Conservation (phyloP, 108 stramenopile species). For the Mediolabrus comicus region DNA sequence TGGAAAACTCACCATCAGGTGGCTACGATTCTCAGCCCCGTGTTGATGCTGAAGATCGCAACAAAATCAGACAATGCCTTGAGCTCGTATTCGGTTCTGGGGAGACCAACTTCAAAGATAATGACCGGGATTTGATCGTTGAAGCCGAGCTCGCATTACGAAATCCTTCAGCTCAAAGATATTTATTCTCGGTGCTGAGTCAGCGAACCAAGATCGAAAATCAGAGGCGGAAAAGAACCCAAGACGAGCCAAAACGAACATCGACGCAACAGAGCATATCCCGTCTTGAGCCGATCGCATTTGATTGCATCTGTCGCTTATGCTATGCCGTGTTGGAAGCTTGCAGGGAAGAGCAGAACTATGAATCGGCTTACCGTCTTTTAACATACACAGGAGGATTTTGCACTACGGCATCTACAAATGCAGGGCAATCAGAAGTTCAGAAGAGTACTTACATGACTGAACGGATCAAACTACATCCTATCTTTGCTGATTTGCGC, state of each 20-base stretch:
- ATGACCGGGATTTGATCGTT: constrained; percentile 67
- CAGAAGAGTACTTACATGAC: constrained; percentile 69
- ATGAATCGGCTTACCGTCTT: constrained; percentile 74
- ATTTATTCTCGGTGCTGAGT: constrained; percentile 67
- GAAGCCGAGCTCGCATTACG: constrained; percentile 80
- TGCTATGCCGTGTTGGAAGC: constrained; percentile 83
- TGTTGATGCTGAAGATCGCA: constrained; percentile 70
- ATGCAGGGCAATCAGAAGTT: constrained; percentile 19
- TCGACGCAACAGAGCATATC: constrained; percentile 47
- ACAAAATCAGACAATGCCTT: constrained; percentile 68
- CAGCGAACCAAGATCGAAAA: constrained; percentile 67
- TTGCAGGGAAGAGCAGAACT: constrained; percentile 73
- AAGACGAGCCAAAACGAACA: constrained; percentile 32
- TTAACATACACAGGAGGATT: constrained; percentile 78
- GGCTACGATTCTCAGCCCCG: constrained; percentile 53
- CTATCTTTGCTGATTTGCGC: constrained; percentile 78
- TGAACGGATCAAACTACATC: constrained; percentile 68
- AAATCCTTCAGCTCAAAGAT: constrained; percentile 78
- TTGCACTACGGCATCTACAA: constrained; percentile 39
- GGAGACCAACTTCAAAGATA: constrained; percentile 50
- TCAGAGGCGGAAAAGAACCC: constrained; percentile 45
- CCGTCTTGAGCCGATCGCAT: constrained; percentile 61
- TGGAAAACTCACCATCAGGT: constrained; percentile 27
- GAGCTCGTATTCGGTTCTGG: constrained; percentile 50
- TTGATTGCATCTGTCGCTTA: constrained; percentile 73